Evolutionary conservation across 495 filamentous ascomycete genomes (phyloP).

Genomic region (Daldinia concentrica): DNA sequence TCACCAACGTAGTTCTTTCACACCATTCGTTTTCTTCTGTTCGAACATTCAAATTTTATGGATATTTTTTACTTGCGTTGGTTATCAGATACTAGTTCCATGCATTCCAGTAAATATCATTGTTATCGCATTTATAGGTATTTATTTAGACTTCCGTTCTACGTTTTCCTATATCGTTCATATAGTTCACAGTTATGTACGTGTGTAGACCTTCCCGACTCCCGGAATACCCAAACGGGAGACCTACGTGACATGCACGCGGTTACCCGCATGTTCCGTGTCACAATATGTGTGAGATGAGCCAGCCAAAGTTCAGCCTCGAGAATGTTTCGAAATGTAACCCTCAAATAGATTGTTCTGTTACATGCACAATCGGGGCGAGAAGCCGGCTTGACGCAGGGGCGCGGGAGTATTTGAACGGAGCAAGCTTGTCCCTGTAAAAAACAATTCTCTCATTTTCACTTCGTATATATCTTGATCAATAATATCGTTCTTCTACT

Average conservation of each 20-base stretch:
- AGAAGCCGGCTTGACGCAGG: neutral
- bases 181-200: neutral
- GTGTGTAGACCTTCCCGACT: neutral
- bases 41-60: neutral
- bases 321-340: neutral
- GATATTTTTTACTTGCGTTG: neutral
- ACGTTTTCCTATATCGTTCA: neutral
- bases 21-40: neutral
- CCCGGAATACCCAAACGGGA: slow-evolving; percentile 18
- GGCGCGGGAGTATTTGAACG: neutral
- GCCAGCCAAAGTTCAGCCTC: neutral
- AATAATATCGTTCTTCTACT: neutral
- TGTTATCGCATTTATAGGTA: neutral
- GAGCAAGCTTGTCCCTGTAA: neutral
- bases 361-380: neutral
- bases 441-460: neutral
- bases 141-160: neutral
- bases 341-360: neutral
- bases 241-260: slow-evolving; percentile 19
- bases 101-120: neutral
- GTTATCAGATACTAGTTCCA: neutral
- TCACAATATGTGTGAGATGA: slow-evolving; percentile 13
- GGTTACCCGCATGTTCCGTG: slow-evolving; percentile 27
- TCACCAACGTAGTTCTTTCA: neutral
- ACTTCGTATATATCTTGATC: neutral